Conservation (phyloP, 768 basidiomycete species). For the Kwoniella botswanensis region DNA sequence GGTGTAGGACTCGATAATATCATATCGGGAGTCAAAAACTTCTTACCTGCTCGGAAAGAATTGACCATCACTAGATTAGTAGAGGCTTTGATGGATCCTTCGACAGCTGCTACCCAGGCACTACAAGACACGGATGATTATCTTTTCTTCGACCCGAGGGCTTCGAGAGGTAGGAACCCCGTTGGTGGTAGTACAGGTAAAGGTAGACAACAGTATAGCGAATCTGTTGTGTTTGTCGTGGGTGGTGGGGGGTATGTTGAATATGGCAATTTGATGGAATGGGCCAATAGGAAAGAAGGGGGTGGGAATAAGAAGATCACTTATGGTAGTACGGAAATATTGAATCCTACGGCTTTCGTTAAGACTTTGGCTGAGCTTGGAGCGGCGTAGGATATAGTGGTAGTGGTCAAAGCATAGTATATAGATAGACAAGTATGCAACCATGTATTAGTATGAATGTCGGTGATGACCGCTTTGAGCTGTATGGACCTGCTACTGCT, state of each 20-base stretch:
- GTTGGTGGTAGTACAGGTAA: conserved; percentile 62
- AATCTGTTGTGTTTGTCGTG: conserved; percentile 90
- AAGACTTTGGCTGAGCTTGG: conserved; percentile 66
- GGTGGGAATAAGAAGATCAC: conserved; percentile 75
- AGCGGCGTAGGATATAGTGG: conserved; percentile 12
- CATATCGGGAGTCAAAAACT: conserved; percentile 96
- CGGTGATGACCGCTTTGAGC: conserved; percentile 8
- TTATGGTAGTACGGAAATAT: conserved; percentile 94
- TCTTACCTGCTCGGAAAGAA: conserved; percentile 88
- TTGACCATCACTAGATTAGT: conserved; percentile 88
- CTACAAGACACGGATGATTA: conserved; percentile 96
- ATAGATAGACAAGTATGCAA: no score
- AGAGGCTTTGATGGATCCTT: conserved; percentile 97
- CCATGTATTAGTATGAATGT: neutral
- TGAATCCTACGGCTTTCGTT: conserved; percentile 86
- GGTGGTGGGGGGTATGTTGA: conserved; percentile 98
- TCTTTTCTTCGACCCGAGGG: conserved; percentile 88
- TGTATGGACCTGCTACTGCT: neutral
- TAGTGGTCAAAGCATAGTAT: neutral
- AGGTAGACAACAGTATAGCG: conserved; percentile 70
- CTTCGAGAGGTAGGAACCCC: conserved; percentile 64
- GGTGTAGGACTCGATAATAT: conserved; percentile 77
- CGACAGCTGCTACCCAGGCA: conserved; percentile 89
- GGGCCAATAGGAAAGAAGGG: conserved; percentile 64
- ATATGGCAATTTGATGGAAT: conserved; percentile 94